A percentile compares a stretch with the other conserved stretches of the same genome.
These are phyloP conservation scores for Rhipidocladum racemiflorum DNA, from an alignment of 176 grass and related monocot genomes.

Conservation along the genomic window DNA sequence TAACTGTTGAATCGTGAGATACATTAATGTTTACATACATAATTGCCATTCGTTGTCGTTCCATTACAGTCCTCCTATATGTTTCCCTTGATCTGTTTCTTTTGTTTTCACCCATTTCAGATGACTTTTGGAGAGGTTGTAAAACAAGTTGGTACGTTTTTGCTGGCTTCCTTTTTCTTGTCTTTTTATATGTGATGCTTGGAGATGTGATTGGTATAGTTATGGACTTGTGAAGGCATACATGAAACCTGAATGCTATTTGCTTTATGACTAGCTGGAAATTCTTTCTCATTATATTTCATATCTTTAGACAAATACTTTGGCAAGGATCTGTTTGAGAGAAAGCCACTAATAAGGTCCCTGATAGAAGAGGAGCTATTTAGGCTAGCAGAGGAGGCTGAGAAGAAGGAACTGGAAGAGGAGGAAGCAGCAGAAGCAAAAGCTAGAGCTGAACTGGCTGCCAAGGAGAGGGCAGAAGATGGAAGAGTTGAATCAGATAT, in stretches of 20 bases:
- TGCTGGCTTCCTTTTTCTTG: background rate
- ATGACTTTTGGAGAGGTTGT: slow-evolving; percentile 63
- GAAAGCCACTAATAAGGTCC: slow-evolving; percentile 47
- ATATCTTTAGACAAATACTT: slow-evolving; percentile 56
- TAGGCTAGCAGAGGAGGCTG: slow-evolving; percentile 49
- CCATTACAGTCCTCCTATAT: background rate
- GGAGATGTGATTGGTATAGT: background rate
- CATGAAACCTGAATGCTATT: slow-evolving; percentile 13
- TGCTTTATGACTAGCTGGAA: slow-evolving; percentile 1
- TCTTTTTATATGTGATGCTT: slow-evolving; percentile 1
- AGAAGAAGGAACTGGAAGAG: slow-evolving; percentile 52
- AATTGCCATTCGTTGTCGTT: background rate
- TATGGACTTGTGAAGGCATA: slow-evolving; percentile 16
- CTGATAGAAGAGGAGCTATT: slow-evolving; percentile 60
- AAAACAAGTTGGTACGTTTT: slow-evolving; percentile 51
- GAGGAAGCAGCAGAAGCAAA: slow-evolving; percentile 36
- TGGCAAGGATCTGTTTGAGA: slow-evolving; percentile 52
- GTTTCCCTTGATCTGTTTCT: slow-evolving; percentile 17
- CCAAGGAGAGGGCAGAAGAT: background rate
- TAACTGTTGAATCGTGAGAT: background rate
- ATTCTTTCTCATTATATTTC: slow-evolving; percentile 26
- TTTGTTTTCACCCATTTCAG: slow-evolving; percentile 35
- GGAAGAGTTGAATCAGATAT: slow-evolving; percentile 14
- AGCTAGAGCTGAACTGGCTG: slow-evolving; percentile 33
- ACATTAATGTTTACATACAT: background rate